phyloP scores from a whole-genome alignment of 129 eudicot genomes.

The carrot (Daucus carota) region DH1_v3.0 NC_030389.2:4016501-4017000 shows the following conservation, averaged over 20 bases:
- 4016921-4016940: slow-evolving; percentile 2
- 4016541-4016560: not conserved
- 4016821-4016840: not conserved
- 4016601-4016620: not conserved
- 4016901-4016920: not conserved
- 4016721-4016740: not conserved
- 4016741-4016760: not conserved
- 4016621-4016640: not conserved
- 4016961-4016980: not conserved
- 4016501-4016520: not conserved
- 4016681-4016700: not conserved
- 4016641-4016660: not conserved
- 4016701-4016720: not conserved
- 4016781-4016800: not conserved
- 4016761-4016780: not conserved
- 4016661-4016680: not conserved
- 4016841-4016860: not conserved
- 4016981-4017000: too few relatives aligned
- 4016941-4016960: not conserved
- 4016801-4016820: not conserved
- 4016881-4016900: not conserved
- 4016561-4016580: not conserved
- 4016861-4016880: not conserved
- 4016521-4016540: not conserved
- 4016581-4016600: not conserved